Percentiles rank a stretch among this genome's conserved stretches.
These are phyloP conservation scores for Cyclotella distinguenda DNA, from an alignment of 108 stramenopile genomes.

Conservation along the genomic window DNA sequence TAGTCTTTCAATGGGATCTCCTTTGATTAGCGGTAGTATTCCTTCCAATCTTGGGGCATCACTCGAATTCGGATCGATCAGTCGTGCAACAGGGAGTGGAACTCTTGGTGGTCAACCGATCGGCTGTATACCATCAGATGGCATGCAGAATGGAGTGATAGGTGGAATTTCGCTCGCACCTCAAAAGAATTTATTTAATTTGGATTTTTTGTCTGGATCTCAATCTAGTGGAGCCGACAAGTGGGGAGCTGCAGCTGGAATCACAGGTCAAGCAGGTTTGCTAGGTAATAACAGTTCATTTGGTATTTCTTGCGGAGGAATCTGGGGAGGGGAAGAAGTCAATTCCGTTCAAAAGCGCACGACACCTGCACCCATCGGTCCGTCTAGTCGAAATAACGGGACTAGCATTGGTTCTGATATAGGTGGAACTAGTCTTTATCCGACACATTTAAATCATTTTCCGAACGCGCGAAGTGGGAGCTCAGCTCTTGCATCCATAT, in stretches of 20 bases:
- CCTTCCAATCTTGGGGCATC: conserved; percentile 32
- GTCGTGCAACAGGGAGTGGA: conserved; percentile 33
- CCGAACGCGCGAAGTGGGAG: conserved; percentile 47
- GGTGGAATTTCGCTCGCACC: conserved; percentile 41
- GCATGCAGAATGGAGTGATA: conserved; percentile 28
- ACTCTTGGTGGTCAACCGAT: conserved; percentile 46
- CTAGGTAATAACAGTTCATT: conserved; percentile 35
- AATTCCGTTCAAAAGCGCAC: conserved; percentile 6
- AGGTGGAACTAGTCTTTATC: conserved; percentile 39
- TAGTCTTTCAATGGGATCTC: conserved; percentile 31
- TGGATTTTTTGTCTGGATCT: conserved; percentile 23
- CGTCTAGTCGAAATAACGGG: conserved; percentile 20
- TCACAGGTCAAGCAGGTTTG: conserved; percentile 39
- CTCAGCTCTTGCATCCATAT: conserved; percentile 82
- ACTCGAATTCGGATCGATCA: conserved; percentile 38
- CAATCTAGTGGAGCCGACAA: conserved; percentile 27
- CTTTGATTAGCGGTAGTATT: conserved; percentile 27
- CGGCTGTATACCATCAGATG: conserved; percentile 13
- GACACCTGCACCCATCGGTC: conserved; percentile 39
- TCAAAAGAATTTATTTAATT: conserved; percentile 17
- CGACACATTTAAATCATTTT: conserved; percentile 30
- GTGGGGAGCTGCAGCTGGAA: conserved; percentile 47
- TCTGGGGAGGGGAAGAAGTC: conserved; percentile 32
- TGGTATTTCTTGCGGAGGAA: conserved; percentile 4
- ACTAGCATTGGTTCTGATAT: conserved; percentile 24